Percentiles rank a stretch among this genome's conserved stretches.
Evolutionary conservation across 1,139 yeast species (phyloP).

Genomic region (Pichia sp.): DNA sequence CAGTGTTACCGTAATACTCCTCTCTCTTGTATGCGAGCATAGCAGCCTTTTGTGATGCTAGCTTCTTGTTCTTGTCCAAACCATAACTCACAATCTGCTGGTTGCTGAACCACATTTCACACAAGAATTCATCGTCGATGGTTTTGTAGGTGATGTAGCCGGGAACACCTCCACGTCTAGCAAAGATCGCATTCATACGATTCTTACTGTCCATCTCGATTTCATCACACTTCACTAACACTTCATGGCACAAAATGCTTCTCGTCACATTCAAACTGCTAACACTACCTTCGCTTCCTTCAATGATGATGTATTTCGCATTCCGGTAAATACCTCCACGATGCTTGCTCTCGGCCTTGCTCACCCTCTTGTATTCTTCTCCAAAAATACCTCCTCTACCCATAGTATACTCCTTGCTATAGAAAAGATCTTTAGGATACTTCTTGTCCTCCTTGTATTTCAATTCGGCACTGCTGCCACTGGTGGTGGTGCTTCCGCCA

Average conservation of each 20-base stretch:
- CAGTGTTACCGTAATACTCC: conserved; percentile 11
- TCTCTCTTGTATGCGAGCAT: conserved; percentile 19
- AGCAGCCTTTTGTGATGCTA: conserved; percentile 23
- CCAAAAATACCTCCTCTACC: conserved; percentile 21
- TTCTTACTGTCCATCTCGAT: conserved; percentile 20
- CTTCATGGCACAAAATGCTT: conserved; percentile 16
- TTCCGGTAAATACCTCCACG: conserved; percentile 17
- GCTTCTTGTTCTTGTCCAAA: conserved; percentile 17
- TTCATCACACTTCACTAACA: conserved; percentile 7
- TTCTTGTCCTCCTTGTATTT: neutral
- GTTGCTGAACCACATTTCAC: conserved; percentile 19
- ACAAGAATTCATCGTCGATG: conserved; percentile 9
- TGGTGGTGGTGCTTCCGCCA: neutral
- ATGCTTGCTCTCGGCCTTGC: conserved; percentile 1
- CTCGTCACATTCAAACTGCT: neutral
- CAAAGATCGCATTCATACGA: conserved; percentile 15
- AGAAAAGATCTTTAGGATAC: conserved; percentile 6
- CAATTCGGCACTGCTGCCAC: neutral
- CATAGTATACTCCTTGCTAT: conserved; percentile 13
- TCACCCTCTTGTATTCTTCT: conserved; percentile 8
- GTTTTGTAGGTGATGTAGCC: conserved; percentile 14
- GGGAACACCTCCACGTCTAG: conserved; percentile 14
- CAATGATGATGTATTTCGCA: conserved; percentile 8
- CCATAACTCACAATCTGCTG: conserved; percentile 21
- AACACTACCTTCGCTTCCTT: conserved; percentile 1